Percentiles rank a stretch among this genome's conserved stretches.
phyloP scores from a whole-genome alignment of 208 protist species.

The Crithidia mellificae region DNA sequence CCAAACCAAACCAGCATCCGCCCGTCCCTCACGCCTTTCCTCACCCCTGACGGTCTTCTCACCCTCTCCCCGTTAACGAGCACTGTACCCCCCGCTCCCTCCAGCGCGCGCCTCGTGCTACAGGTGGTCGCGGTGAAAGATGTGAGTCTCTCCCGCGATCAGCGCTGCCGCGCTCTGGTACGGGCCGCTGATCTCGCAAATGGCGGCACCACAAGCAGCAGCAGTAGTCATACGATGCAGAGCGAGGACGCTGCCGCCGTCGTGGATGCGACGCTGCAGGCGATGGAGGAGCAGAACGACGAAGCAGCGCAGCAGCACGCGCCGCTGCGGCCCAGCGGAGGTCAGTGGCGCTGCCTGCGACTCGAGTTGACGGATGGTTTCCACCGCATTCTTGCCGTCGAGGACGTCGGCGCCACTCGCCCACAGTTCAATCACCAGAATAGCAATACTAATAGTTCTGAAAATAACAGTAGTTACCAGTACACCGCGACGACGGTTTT shows the following conservation, averaged over 20 bases:
- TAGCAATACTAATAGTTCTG: too few species aligned
- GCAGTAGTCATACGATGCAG: background rate
- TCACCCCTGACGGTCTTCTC: constrained; percentile 16
- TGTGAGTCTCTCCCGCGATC: constrained; percentile 52
- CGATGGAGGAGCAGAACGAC: constrained; percentile 38
- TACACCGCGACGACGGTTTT: too few species aligned
- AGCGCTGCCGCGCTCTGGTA: constrained; percentile 47
- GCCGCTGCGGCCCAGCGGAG: constrained; percentile 37
- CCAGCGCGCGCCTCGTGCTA: constrained; percentile 32
- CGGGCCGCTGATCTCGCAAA: constrained; percentile 12
- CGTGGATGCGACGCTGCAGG: constrained; percentile 41
- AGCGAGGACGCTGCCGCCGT: constrained; percentile 24
- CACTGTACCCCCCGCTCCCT: too few species aligned
- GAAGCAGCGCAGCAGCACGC: constrained; percentile 33
- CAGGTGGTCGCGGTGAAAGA: constrained; percentile 69
- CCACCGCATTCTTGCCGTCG: constrained; percentile 60
- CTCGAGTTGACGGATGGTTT: constrained; percentile 73
- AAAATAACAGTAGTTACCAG: too few species aligned
- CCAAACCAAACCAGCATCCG: constrained; percentile 16
- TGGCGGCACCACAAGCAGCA: background rate
- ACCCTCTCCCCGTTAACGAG: background rate
- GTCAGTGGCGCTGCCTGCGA: constrained; percentile 47
- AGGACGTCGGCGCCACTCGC: constrained; percentile 31
- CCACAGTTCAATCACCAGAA: too few species aligned
- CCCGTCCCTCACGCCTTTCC: constrained; percentile 25